Percentiles rank a stretch among this genome's conserved stretches.
Conservation (phyloP, 1,139 yeast species). For the Magnusiomyces suaveolens region DNA sequence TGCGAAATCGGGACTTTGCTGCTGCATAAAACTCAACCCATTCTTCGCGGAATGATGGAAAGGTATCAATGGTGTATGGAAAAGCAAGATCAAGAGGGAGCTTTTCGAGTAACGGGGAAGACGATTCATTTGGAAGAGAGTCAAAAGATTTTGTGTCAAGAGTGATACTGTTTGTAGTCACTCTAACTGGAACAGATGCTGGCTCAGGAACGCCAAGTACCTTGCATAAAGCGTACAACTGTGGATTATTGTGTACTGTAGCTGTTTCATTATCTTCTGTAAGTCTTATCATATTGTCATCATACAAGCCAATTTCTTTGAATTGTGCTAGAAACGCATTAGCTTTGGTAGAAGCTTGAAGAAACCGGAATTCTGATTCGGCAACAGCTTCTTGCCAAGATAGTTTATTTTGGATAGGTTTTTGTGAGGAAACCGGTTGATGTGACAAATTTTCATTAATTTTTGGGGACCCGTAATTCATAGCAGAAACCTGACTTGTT, state of each 20-base stretch:
- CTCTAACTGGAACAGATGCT: not conserved
- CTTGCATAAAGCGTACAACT: not conserved
- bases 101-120: not conserved
- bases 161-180: not conserved
- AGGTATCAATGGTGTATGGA: slow-evolving; percentile 4
- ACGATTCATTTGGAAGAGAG: not conserved
- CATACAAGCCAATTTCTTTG: not conserved
- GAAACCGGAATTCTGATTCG: not conserved
- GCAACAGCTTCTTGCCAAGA: not conserved
- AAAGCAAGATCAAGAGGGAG: slow-evolving; percentile 3
- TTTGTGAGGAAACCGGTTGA: no score
- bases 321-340: not conserved
- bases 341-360: not conserved
- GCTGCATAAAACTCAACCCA: slow-evolving; percentile 7
- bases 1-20: slow-evolving; percentile 3
- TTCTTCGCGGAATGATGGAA: slow-evolving; percentile 3
- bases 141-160: not conserved
- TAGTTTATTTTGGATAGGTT: no score
- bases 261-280: not conserved
- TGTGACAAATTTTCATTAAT: no score
- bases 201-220: not conserved
- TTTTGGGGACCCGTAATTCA: no score
- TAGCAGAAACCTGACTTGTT: no score
- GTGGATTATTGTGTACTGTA: not conserved
- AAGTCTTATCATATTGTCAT: not conserved